Evolutionary conservation across 176 grass and related monocot species (phyloP), one percentile per base, ranked within the genome.

Genomic region (Chrysopogon serrulatus): DNA sequence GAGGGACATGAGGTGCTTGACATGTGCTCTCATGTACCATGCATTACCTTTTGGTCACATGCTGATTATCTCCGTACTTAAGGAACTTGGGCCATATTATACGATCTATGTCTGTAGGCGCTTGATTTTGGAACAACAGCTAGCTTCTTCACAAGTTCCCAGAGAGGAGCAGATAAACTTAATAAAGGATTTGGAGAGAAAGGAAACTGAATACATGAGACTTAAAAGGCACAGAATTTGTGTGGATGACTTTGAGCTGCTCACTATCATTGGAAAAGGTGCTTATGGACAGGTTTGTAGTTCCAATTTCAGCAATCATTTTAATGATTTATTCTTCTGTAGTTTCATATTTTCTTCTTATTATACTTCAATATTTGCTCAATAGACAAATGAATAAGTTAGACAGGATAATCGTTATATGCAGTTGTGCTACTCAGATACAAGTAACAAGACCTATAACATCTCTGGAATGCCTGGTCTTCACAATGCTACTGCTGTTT

Each of bases 121-220:
- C 34, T 81, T 72, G 34, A 84, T 83, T 69, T 86, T 94, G 79
- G 92, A 94, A 85, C 76, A 70, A 59, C 84, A 90, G 51, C 89
- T 94, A 77, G 92, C 85, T 44, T 90, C 87, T 79, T 82, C 84
- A 56, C 81, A 91, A 34, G 81, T 94, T 64, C 81, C 85, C 14
- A 88, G 77, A 40, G 92, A 94, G 73, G 88, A 91, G 77, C 89
- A 94, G 28, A 69, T 86, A 57, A 94, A 83, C 42, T 84, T 94
- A 49, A 72, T 91, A 57, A 94, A 94, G 86, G 82, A 94, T 54
- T 85, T 94, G 61, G 88, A 94, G 86, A 94, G 84, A 76, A 94
- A 94, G 69, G 92, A 94, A 70, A 94, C 85, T 37, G 92, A 94
- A 76, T 94, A 91, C 62, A 94, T 94, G 89, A 84, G 88, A 37